Base-by-base conservation (phyloP, 495 filamentous ascomycete species). In the Xylaria acuta region DNA sequence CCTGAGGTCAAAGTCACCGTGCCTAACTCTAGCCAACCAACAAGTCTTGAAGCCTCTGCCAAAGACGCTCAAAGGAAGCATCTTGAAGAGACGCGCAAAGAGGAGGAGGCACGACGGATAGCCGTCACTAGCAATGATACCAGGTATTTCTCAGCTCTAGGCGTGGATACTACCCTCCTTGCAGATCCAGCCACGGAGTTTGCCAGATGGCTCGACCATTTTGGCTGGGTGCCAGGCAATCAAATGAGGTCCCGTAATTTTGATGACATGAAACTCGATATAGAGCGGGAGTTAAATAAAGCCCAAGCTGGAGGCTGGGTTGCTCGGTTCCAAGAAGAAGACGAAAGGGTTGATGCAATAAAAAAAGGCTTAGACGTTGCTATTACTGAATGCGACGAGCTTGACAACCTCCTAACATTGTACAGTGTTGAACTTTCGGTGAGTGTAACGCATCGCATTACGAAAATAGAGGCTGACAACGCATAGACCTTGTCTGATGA, bases 301-400 rank as follows among this genome's bases (percentile, higher is more conserved):
- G 92, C 95, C 7, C 95, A 98, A 82, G 94, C 94, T 47, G 96
- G 92, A 63, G 94, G 94, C 76, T 98, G 96, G 93, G 87, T 99
- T 67, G 91, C 90, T 66, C 90, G 93, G 74, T 88, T 97, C 64
- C 93, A 95, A 76, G 93, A 94, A 77, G 92, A 96, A 75, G 96
- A 98, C 76, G 94, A 95, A 69, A 89, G 94, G 71, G 90, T 97
- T 5, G 91, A 92, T 41, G 90, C 90, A 63, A 90, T 99, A 68
- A 93, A 93, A 66, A 88, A 85, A 70, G 87, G 97, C 65, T 91
- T 99, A 47, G 95, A 98, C 78, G 88, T 90, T 70, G 92, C 94
- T 8, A 93, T 98, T 73, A 88, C 91, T 38, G 96, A 99, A 81
- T 98, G 96, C 75, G 96, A 99, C 67, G 95, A 98, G 81, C 85